phyloP scores from a whole-genome alignment of 371 early-diverging fungal genomes.

The Haplosporangium sp. region DNA sequence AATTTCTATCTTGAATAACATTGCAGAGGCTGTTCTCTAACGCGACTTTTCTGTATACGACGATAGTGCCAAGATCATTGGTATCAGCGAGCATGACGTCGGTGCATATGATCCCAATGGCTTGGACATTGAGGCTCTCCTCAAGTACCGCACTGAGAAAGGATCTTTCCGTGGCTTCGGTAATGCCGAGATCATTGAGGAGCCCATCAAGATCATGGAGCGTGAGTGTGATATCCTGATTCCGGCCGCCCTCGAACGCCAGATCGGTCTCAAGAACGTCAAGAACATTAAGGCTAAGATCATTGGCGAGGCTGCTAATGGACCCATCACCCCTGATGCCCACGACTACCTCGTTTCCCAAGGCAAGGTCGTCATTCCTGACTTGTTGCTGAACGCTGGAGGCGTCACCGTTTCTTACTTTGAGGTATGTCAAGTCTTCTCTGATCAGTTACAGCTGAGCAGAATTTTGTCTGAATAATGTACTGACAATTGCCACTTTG shows the following conservation, averaged over 20 bases:
- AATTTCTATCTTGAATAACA: no score
- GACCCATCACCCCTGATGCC: conserved; percentile 86
- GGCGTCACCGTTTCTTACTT: conserved; percentile 93
- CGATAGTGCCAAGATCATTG: conserved; percentile 87
- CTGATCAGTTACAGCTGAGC: no score
- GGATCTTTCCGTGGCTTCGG: conserved; percentile 80
- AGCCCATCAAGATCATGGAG: conserved; percentile 77
- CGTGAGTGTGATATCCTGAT: conserved; percentile 87
- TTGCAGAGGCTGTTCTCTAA: no score
- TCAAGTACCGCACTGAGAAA: conserved; percentile 72
- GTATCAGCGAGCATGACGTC: conserved; percentile 82
- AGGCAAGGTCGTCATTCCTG: conserved; percentile 83
- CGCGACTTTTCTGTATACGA: no score
- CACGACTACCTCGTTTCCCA: conserved; percentile 75
- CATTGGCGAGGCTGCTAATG: conserved; percentile 91
- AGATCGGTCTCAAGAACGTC: conserved; percentile 85
- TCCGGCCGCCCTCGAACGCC: conserved; percentile 91
- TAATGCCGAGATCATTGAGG: conserved; percentile 69
- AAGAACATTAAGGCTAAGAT: conserved; percentile 86
- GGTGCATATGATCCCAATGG: conserved; percentile 79
- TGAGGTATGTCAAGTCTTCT: no score
- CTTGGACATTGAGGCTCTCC: conserved; percentile 77
- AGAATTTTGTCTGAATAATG: no score
- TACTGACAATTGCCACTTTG: no score
- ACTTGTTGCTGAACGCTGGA: conserved; percentile 87